A percentile compares a stretch with the other conserved stretches of the same genome.
phyloP scores from a whole-genome alignment of 345 rosid species.

The Camelina laxa region DNA sequence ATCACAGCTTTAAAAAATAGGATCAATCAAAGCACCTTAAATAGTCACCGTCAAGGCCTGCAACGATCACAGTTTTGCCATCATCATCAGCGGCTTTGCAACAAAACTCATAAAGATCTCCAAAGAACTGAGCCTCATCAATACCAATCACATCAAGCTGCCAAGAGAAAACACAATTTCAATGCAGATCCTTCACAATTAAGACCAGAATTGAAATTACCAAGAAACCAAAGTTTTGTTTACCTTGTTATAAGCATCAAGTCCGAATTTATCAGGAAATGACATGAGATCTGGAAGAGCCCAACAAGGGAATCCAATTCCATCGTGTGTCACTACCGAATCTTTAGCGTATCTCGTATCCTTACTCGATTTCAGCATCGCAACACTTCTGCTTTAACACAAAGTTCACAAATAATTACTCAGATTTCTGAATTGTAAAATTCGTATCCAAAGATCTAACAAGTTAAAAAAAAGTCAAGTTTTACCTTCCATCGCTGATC shows the following conservation, averaged over 20 bases:
- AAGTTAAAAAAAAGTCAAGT: neutral
- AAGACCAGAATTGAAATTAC: neutral
- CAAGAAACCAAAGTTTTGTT: neutral
- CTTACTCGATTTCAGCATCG: conserved; percentile 77
- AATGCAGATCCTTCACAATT: conserved; percentile 9
- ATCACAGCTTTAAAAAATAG: neutral
- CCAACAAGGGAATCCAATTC: conserved; percentile 82
- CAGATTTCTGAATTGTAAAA: neutral
- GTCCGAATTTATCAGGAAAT: conserved; percentile 56
- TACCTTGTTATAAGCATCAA: conserved; percentile 71
- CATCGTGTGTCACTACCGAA: conserved; percentile 85
- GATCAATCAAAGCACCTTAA: conserved; percentile 57
- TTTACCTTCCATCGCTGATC: conserved; percentile 63
- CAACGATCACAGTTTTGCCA: conserved; percentile 72
- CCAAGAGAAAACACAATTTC: neutral
- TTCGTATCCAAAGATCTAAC: conserved; percentile 3
- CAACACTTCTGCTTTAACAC: conserved; percentile 57
- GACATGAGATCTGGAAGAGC: conserved; percentile 73
- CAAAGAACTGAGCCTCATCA: conserved; percentile 94
- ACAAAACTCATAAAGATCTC: conserved; percentile 93
- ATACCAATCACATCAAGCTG: conserved; percentile 94
- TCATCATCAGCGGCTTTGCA: conserved; percentile 81
- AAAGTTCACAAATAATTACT: neutral
- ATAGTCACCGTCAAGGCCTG: conserved; percentile 93
- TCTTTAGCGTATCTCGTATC: conserved; percentile 77